Conservation (phyloP, 805 yeast genomes). For the Monosporozyma aquatica region DNA sequence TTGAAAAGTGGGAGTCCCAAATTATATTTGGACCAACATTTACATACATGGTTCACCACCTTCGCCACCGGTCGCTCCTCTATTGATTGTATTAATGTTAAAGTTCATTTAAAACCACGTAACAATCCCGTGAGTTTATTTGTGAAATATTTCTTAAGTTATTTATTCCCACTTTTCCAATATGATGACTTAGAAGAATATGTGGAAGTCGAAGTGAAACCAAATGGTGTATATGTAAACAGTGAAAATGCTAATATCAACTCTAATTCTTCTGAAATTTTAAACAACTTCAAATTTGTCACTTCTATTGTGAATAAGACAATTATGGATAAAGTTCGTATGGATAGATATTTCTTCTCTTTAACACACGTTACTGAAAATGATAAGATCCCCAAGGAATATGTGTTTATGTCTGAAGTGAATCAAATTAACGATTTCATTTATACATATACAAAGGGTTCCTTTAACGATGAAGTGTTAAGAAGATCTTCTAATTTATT, state of each 20-base stretch:
- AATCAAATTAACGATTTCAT: slow-evolving; percentile 68
- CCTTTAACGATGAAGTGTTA: slow-evolving; percentile 35
- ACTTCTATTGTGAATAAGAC: slow-evolving; percentile 80
- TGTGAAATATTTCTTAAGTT: slow-evolving; percentile 53
- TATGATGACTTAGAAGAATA: slow-evolving; percentile 45
- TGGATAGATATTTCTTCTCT: slow-evolving; percentile 69
- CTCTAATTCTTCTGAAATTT: slow-evolving; percentile 35
- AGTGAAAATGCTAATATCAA: slow-evolving; percentile 21
- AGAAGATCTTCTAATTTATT: slow-evolving; percentile 39
- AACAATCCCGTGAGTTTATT: slow-evolving; percentile 64
- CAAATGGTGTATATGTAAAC: slow-evolving; percentile 31
- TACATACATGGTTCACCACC: slow-evolving; percentile 35
- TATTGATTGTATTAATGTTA: slow-evolving; percentile 52
- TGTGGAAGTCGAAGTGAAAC: slow-evolving; percentile 49
- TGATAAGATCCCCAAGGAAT: slow-evolving; percentile 56
- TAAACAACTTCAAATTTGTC: slow-evolving; percentile 48
- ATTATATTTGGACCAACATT: slow-evolving; percentile 33
- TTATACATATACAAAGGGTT: slow-evolving; percentile 5
- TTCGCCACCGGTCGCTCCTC: slow-evolving; percentile 88
- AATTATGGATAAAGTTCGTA: slow-evolving; percentile 69
- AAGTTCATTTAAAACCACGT: slow-evolving; percentile 63
- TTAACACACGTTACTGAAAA: slow-evolving; percentile 77
- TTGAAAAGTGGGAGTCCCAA: slow-evolving; percentile 11
- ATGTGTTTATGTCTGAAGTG: slow-evolving; percentile 83
- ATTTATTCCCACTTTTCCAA: slow-evolving; percentile 47